Conservation (phyloP, 371 early-diverging fungal genomes). For the Zancudomyces culisetae region DNA sequence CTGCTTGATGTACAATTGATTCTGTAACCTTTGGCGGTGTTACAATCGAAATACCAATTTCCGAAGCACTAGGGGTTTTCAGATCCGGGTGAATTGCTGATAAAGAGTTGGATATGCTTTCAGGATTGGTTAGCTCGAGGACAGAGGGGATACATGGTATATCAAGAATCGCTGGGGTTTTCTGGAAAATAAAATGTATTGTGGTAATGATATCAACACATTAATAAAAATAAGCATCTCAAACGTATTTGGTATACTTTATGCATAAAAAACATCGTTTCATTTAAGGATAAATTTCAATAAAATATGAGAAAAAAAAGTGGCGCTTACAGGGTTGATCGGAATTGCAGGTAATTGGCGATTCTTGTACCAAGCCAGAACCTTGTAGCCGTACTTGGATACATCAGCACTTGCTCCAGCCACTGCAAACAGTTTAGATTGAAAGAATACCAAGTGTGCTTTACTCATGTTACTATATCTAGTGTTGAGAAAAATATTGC, state of each 20-base stretch:
- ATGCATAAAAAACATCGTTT: no score
- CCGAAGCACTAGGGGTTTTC: no score
- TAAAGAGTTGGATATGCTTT: background rate
- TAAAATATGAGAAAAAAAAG: no score
- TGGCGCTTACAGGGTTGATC: constrained; percentile 21
- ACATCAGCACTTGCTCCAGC: constrained; percentile 53
- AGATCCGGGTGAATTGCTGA: constrained; percentile 9
- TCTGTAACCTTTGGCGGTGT: constrained; percentile 59
- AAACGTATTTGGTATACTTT: no score
- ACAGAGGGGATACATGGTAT: constrained; percentile 23
- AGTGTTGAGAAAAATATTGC: no score
- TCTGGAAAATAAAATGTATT: no score
- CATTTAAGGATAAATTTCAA: no score
- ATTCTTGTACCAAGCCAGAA: constrained; percentile 43
- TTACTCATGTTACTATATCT: no score
- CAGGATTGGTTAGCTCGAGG: constrained; percentile 26
- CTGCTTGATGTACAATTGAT: constrained; percentile 36
- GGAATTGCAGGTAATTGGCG: constrained; percentile 25
- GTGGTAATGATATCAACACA: no score
- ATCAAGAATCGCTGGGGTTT: no score
- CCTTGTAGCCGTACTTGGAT: constrained; percentile 59
- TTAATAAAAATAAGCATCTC: no score
- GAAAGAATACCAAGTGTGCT: constrained; percentile 7
- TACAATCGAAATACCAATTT: constrained; percentile 44
- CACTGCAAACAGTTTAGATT: constrained; percentile 34